These are phyloP conservation scores for Physcomitrium patens DNA, from an alignment of 225 moss, liverwort and hornwort species.

Conservation along the genomic window DNA sequence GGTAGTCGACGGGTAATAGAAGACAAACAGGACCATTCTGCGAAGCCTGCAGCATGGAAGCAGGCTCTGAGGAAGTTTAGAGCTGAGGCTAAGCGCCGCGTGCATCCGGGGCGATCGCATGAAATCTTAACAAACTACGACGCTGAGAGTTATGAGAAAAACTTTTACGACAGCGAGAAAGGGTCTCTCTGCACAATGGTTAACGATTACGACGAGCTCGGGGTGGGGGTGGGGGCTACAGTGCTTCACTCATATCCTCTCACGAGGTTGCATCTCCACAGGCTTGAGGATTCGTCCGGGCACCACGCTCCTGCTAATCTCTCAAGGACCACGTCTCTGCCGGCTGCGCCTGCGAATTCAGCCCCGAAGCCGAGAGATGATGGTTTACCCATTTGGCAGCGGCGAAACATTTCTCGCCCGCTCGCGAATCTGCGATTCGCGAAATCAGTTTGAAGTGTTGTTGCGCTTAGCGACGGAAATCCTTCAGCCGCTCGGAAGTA, in stretches of 20 bases:
- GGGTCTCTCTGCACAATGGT: background rate
- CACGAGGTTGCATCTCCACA: constrained; percentile 42
- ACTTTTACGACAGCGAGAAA: constrained; percentile 46
- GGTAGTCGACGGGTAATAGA: constrained; percentile 43
- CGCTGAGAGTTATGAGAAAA: constrained; percentile 46
- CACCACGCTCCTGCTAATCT: constrained; percentile 4
- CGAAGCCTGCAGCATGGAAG: constrained; percentile 63
- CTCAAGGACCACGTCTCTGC: constrained; percentile 30
- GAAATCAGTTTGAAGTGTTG: constrained; percentile 30
- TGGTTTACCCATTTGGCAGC: constrained; percentile 42
- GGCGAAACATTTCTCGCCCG: constrained; percentile 41
- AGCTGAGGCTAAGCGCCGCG: constrained; percentile 49
- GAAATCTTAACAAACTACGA: constrained; percentile 37
- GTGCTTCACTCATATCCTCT: constrained; percentile 45
- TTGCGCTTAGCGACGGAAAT: background rate
- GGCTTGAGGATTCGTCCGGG: constrained; percentile 13
- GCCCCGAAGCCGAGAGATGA: background rate
- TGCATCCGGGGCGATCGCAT: constrained; percentile 34
- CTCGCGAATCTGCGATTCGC: constrained; percentile 51
- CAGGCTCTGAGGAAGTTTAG: constrained; percentile 45
- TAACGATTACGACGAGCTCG: constrained; percentile 40
- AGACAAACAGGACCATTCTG: constrained; percentile 33
- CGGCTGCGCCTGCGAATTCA: constrained; percentile 18
- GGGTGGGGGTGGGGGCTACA: constrained; percentile 31
- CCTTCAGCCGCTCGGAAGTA: too few relatives aligned